Base-by-base conservation (phyloP, 495 filamentous ascomycete genomes). In the Neurospora sp. region DNA sequence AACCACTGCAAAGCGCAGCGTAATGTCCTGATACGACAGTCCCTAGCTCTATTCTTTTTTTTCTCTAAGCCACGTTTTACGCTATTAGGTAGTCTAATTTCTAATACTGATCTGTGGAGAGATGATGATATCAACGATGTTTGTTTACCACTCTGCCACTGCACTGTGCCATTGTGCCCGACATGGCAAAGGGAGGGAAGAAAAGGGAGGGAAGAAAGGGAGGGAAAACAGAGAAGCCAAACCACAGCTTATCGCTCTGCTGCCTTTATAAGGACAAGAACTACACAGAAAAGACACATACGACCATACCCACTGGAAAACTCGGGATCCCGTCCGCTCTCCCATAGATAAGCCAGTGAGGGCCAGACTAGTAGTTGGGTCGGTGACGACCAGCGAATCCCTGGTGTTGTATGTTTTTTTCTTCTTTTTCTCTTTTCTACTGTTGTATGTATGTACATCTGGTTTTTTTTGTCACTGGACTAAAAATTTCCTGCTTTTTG, bases 221-320 rank as follows among this genome's bases (percentile, higher is more conserved):
- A 37, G 5, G 35, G 35, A 37, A 37, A 37, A 37, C 35, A 37
- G 0, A 37, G 4, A 37, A 37, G 31, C 31, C 31, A 35, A 35
- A 35, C 31, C 3, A 35, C 31, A 35, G 31, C 31, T 4, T 35
- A 35, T 35, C 31, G 31, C 31, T 35, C 3, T 35, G 31, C 31
- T 35, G 31, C 31, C 31, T 45, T 53, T 9, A 53, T 53, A 22
- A 22, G 1, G 3, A 20, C 10, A 7, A 2, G 9, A 16, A 16
- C 1, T 3, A 8, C 4, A 3, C 0, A 3, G 0, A 7, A 0
- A 4, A 7, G 16, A 1, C 20, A 27, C 53, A 61, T 61, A 61
- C 53, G 53, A 61, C 53, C 53, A 61, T 61, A 27, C 53, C 53
- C 53, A 61, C 53, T 31, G 12, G 53, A 61, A 61, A 31, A 61